Conservation (phyloP, 2,329 filamentous ascomycete species). For the Diaporthe citri region DNA sequence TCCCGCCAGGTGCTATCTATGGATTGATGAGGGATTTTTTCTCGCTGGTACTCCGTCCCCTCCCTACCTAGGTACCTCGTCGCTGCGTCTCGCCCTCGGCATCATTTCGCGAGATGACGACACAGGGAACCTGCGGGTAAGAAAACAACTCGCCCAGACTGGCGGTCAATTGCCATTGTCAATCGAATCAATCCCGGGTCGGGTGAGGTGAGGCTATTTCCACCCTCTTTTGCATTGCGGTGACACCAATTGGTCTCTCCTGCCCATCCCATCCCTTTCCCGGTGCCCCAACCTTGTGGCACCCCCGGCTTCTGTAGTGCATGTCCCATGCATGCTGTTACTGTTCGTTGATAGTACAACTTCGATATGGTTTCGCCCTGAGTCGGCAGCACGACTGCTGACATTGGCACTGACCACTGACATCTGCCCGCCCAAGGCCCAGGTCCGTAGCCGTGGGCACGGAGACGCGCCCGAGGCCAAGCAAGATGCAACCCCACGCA, state of each 20-base stretch:
- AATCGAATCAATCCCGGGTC: not conserved
- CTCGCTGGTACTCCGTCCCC: slow-evolving; percentile 25
- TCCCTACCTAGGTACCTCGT: slow-evolving; percentile 10
- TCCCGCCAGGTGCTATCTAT: slow-evolving; percentile 15
- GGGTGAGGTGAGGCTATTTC: slow-evolving; percentile 33
- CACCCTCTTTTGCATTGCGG: slow-evolving; percentile 26
- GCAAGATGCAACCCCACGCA: slow-evolving; percentile 29
- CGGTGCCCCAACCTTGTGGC: not conserved
- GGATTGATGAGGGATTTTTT: slow-evolving; percentile 35
- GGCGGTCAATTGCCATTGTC: slow-evolving; percentile 35
- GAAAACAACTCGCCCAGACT: slow-evolving; percentile 27
- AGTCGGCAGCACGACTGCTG: slow-evolving; percentile 26
- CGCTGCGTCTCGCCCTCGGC: slow-evolving; percentile 37
- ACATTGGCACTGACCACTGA: slow-evolving; percentile 24
- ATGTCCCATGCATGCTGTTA: not conserved
- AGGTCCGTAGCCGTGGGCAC: not conserved
- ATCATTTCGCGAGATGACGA: slow-evolving; percentile 40
- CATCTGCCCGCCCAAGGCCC: not conserved
- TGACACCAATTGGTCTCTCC: slow-evolving; percentile 35
- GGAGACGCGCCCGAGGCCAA: not conserved
- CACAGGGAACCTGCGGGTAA: slow-evolving; percentile 29
- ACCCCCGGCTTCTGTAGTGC: not conserved
- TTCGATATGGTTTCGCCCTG: slow-evolving; percentile 32
- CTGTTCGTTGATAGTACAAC: slow-evolving; percentile 1
- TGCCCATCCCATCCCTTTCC: slow-evolving; percentile 15